Evolutionary conservation across 306 rosid species (phyloP).

Genomic region (Delonix regia): DNA sequence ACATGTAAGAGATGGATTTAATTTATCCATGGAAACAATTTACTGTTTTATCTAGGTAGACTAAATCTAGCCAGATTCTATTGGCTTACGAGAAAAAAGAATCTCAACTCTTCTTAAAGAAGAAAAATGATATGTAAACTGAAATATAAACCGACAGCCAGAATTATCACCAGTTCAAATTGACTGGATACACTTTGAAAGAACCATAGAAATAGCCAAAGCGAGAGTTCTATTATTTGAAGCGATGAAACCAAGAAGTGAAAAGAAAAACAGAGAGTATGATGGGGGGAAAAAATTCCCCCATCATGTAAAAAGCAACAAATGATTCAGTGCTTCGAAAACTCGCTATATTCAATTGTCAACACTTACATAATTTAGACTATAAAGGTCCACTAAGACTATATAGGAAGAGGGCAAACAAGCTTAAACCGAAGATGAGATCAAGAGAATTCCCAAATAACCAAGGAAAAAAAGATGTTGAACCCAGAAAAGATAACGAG

Average conservation of each 20-base stretch:
- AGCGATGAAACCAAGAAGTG: background rate
- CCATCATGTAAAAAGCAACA: slow-evolving; percentile 28
- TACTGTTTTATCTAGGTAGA: background rate
- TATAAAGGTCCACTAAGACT: background rate
- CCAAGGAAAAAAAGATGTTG: background rate
- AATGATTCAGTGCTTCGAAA: background rate
- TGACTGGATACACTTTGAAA: background rate
- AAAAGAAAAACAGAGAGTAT: background rate
- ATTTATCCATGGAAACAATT: too few species aligned
- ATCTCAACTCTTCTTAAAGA: slow-evolving; percentile 37
- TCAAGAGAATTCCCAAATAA: background rate
- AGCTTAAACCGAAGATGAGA: background rate
- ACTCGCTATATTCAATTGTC: background rate
- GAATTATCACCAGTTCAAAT: background rate
- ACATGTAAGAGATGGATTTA: background rate
- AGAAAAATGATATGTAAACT: slow-evolving; percentile 21
- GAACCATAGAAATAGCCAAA: background rate
- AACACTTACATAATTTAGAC: background rate
- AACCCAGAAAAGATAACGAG: background rate
- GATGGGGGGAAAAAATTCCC: slow-evolving; percentile 9
- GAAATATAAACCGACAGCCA: slow-evolving; percentile 20
- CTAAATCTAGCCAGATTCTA: background rate
- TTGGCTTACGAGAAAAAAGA: slow-evolving; percentile 41
- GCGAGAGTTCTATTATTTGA: background rate
- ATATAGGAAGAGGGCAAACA: background rate